These are phyloP conservation scores for Penicillium simplicissimum DNA, from an alignment of 495 filamentous ascomycete genomes.

Conservation along the genomic window DNA sequence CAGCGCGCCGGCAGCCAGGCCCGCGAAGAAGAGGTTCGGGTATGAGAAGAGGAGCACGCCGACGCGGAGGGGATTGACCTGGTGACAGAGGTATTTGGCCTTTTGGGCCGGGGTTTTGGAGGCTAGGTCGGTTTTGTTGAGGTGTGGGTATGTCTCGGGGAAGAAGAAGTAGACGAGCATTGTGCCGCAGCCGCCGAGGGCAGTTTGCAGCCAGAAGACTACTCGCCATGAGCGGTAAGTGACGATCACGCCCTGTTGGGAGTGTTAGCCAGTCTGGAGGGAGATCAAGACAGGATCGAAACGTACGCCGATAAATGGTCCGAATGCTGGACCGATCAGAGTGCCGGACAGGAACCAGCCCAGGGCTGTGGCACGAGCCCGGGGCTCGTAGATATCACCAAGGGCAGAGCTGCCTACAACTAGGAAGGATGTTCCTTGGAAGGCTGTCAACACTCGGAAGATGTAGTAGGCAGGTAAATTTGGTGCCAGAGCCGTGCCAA, in stretches of 20 bases:
- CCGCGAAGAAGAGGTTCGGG: constrained; percentile 64
- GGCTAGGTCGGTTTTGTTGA: constrained; percentile 54
- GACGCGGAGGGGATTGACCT: constrained; percentile 64
- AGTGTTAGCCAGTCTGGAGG: constrained; percentile 5
- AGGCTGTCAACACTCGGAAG: constrained; percentile 68
- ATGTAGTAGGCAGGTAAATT: constrained; percentile 67
- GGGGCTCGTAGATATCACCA: constrained; percentile 63
- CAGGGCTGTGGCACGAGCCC: constrained; percentile 66
- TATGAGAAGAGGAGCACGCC: constrained; percentile 57
- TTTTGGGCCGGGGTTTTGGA: constrained; percentile 51
- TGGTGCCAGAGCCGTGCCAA: constrained; percentile 67
- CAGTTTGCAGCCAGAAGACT: constrained; percentile 74
- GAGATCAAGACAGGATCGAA: not conserved
- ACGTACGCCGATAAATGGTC: constrained; percentile 60
- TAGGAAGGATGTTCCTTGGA: constrained; percentile 70
- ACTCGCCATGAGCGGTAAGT: constrained; percentile 67
- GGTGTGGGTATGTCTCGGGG: constrained; percentile 68
- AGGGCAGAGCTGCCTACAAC: constrained; percentile 65
- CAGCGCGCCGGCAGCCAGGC: constrained; percentile 58
- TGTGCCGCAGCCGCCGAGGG: constrained; percentile 56
- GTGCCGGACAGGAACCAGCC: constrained; percentile 71
- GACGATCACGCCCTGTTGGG: constrained; percentile 61
- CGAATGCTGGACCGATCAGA: constrained; percentile 68
- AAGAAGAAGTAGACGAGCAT: constrained; percentile 64
- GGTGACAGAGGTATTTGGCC: constrained; percentile 52